phyloP scores from a whole-genome alignment of 2,329 filamentous ascomycete genomes.

The Fusarium keratoplasticum region DNA sequence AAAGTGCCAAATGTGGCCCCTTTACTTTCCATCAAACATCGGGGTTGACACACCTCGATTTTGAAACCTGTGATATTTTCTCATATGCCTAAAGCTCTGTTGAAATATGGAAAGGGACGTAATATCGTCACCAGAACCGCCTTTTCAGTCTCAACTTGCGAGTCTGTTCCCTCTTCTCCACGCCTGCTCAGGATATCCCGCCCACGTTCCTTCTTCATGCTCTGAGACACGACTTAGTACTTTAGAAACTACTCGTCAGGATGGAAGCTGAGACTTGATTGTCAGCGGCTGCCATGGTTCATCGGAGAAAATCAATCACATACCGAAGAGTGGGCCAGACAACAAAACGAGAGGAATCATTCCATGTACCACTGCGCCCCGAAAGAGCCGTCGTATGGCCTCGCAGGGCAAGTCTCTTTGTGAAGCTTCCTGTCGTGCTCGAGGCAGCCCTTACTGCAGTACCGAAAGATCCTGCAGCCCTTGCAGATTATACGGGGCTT shows the following conservation, averaged over 20 bases:
- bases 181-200: neutral
- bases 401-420: neutral
- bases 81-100: neutral
- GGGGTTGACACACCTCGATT: neutral
- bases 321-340: neutral
- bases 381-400: neutral
- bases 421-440: neutral
- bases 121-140: neutral
- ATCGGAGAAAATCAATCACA: neutral
- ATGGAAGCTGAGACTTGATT: neutral
- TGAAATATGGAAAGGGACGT: neutral
- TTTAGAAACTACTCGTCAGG: accelerated
- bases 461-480: neutral
- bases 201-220: neutral
- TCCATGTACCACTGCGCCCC: neutral
- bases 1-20: neutral
- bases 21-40: neutral
- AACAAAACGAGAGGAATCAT: neutral
- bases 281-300: neutral
- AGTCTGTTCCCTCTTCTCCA: neutral
- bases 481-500: neutral
- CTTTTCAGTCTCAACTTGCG: neutral
- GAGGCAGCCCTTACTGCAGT: neutral
- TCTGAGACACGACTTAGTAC: neutral
- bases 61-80: neutral